Base-by-base conservation (phyloP, 352 stramenopile genomes). In the Phytopythium helicoides region DNA sequence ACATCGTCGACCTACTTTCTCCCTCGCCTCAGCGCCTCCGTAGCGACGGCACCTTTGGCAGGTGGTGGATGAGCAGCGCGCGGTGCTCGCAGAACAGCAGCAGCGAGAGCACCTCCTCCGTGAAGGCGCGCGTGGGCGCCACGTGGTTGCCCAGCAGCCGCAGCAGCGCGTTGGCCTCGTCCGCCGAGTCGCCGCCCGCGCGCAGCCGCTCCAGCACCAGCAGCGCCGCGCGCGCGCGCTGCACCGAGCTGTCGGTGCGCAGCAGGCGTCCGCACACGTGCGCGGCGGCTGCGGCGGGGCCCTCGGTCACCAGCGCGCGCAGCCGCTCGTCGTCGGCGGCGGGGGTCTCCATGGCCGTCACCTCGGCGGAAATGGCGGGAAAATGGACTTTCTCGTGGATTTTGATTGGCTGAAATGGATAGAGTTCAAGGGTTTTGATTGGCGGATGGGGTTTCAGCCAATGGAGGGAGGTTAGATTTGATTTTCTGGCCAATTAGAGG, bases 61-160 rank as follows among this genome's bases (percentile, higher is more conserved):
- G 52, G 52, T 94, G 80, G 61, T 94, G 73, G 33, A 94, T 88
- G 15, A 94, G 60, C 22, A 89, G 64, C 54, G 87, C 76, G 28
- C 80, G 80, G 49, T 92, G 80, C 14, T 90, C 75, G 21, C 67
- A 81, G 48, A 86, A 87, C 23, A 89, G 73, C 19, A 94, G 62
- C 57, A 94, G 58, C 33, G 80, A 69, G 11, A 92, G 52, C 21
- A 84, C 58, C 28, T 91, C 80, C 54, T 89, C 80, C 6, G 84
- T 92, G n/a, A 94, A 60, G 47, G 80, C 70, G 21, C 71, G 64
- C 35, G 80, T 89, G n/a, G 84, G 78, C 18, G 74, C 28, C 28
- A 91, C 76, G 41, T 86, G 74, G 53, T 89, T 87, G n/a, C 72
- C 63, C 16, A 94, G 60, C n/a, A 92, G 62, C 10, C 80, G 81